phyloP scores from a whole-genome alignment of 768 basidiomycete species.

The Suillus spraguei region DNA sequence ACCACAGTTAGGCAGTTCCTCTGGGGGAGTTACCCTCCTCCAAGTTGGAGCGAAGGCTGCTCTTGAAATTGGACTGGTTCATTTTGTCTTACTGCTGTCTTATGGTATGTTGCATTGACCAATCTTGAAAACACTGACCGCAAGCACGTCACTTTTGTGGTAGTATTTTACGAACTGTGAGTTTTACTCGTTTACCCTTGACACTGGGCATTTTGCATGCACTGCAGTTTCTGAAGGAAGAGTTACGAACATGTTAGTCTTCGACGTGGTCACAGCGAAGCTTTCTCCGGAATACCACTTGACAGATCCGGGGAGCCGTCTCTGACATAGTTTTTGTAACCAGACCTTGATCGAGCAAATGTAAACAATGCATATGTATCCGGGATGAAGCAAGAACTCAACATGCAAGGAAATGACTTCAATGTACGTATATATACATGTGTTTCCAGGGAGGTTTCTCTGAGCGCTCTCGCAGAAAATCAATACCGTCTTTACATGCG shows the following conservation, averaged over 20 bases:
- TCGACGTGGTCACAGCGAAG: not conserved
- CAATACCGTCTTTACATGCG: conserved; percentile 72
- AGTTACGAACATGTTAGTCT: not conserved
- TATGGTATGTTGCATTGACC: conserved; percentile 45
- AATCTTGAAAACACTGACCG: conserved; percentile 12
- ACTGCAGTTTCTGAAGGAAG: not conserved
- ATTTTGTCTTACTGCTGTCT: conserved; percentile 73
- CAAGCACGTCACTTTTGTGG: conserved; percentile 14
- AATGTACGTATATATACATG: conserved; percentile 42
- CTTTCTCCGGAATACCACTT: not conserved
- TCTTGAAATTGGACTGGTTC: conserved; percentile 67
- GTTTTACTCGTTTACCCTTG: conserved; percentile 16
- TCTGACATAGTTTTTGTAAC: conserved; percentile 13
- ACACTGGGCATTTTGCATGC: not conserved
- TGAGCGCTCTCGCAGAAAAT: conserved; percentile 48
- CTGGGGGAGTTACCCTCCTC: conserved; percentile 41
- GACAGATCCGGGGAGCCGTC: not conserved
- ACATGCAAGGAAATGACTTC: conserved; percentile 64
- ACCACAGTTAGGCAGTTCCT: conserved; percentile 26
- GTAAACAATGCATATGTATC: conserved; percentile 78
- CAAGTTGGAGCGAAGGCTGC: conserved; percentile 49
- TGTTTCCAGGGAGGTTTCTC: not conserved
- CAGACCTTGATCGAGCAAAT: conserved; percentile 71
- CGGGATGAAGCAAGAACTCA: conserved; percentile 72
- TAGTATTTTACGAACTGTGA: conserved; percentile 71